Conservation (phyloP, 441 rosid species). For the Populus trichocarpa region DNA sequence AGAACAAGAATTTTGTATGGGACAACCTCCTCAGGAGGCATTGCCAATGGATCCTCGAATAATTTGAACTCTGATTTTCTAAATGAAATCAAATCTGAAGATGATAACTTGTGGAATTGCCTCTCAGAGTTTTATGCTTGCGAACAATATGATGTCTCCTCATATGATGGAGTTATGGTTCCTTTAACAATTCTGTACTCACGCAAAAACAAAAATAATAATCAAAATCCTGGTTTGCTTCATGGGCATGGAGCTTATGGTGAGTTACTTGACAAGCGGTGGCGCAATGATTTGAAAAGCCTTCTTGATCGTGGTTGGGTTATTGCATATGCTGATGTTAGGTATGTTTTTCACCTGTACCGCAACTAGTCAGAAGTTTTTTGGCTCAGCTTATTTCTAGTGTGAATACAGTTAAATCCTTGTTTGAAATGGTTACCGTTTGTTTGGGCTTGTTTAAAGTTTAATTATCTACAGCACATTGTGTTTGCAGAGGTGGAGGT, state of each 20-base stretch:
- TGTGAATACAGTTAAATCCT: not conserved
- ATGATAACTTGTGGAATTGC: constrained; percentile 81
- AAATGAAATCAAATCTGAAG: constrained; percentile 41
- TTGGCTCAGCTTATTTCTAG: constrained; percentile 4
- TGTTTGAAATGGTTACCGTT: not conserved
- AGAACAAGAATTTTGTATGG: constrained; percentile 88
- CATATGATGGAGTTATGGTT: constrained; percentile 69
- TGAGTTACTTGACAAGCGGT: constrained; percentile 84
- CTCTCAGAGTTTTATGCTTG: constrained; percentile 88
- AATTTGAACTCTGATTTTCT: constrained; percentile 28
- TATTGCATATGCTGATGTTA: constrained; percentile 92
- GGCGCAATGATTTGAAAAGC: constrained; percentile 93
- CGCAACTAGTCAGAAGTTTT: not conserved
- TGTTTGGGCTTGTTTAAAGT: not conserved
- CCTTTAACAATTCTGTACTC: constrained; percentile 82
- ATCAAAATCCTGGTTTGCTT: constrained; percentile 64
- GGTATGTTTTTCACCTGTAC: constrained; percentile 41
- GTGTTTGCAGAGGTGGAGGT: constrained; percentile 80
- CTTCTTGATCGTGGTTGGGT: constrained; percentile 99
- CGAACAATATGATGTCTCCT: constrained; percentile 61
- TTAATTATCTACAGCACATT: not conserved
- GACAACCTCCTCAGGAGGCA: constrained; percentile 44
- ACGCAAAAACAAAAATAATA: constrained; percentile 39
- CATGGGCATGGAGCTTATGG: constrained; percentile 98
- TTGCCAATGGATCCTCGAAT: constrained; percentile 31